phyloP scores from a whole-genome alignment of 495 filamentous ascomycete genomes.

The Hypomontagnella monticulosa region DNA sequence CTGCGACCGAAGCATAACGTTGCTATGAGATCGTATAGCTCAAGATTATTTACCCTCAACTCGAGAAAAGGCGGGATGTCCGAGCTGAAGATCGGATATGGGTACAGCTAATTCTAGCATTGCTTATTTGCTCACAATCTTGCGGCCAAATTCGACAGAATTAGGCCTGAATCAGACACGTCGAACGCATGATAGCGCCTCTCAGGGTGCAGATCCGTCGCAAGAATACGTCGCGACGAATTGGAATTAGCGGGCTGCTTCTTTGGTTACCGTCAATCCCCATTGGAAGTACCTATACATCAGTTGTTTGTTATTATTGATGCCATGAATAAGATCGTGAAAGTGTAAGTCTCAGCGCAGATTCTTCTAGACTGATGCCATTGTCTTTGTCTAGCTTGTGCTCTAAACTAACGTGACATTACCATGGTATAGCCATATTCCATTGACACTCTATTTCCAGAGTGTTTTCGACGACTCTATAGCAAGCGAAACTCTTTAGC shows the following conservation, averaged over 20 bases:
- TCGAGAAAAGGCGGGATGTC: background rate
- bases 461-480: conserved; percentile 12
- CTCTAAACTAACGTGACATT: conserved; percentile 38
- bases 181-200: conserved; percentile 16
- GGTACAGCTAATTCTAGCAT: background rate
- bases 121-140: conserved; percentile 3
- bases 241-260: conserved; percentile 29
- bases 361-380: conserved; percentile 16
- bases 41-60: background rate
- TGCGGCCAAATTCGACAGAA: background rate
- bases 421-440: conserved; percentile 24
- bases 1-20: conserved; percentile 1
- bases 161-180: conserved; percentile 4
- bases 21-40: background rate
- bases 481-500: conserved; percentile 16
- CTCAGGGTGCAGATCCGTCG: conserved; percentile 1
- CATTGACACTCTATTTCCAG: conserved; percentile 6
- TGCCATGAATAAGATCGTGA: conserved; percentile 2
- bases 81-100: too few relatives aligned
- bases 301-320: background rate
- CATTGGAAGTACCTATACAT: background rate
- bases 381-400: conserved; percentile 10
- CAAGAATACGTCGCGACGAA: conserved; percentile 13
- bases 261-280: background rate
- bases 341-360: conserved; percentile 25